A percentile compares a stretch with the other conserved stretches of the same genome.
phyloP scores from a whole-genome alignment of 306 rosid species.

The Phaseolus lunatus region DNA sequence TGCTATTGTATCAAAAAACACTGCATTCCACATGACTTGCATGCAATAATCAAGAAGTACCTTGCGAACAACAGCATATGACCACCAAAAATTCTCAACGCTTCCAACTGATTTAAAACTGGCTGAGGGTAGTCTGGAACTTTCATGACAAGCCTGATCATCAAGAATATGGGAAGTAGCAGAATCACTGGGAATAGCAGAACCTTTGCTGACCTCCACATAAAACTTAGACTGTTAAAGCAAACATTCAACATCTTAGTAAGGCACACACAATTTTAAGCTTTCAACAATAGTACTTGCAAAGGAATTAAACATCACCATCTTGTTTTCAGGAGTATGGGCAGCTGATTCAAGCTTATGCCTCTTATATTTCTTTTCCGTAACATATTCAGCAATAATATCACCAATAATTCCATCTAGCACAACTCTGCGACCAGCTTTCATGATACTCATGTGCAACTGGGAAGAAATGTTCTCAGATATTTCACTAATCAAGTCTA shows the following conservation, averaged over 20 bases:
- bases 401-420: slow-evolving; percentile 87
- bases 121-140: slow-evolving; percentile 45
- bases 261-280: slow-evolving; percentile 29
- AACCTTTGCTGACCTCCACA: slow-evolving; percentile 48
- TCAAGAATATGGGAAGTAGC: slow-evolving; percentile 41
- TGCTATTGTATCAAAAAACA: slow-evolving; percentile 70
- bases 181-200: slow-evolving; percentile 51
- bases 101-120: slow-evolving; percentile 72
- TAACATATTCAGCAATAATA: slow-evolving; percentile 72
- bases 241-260: slow-evolving; percentile 46
- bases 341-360: slow-evolving; percentile 58
- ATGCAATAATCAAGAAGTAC: slow-evolving; percentile 71
- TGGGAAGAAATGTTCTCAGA: slow-evolving; percentile 84
- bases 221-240: slow-evolving; percentile 60
- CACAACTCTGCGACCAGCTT: slow-evolving; percentile 86
- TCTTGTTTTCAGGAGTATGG: slow-evolving; percentile 50
- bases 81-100: slow-evolving; percentile 77
- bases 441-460: slow-evolving; percentile 75
- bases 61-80: slow-evolving; percentile 69
- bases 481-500: slow-evolving; percentile 62
- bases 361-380: slow-evolving; percentile 60
- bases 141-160: slow-evolving; percentile 43
- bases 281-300: slow-evolving; percentile 27
- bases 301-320: slow-evolving; percentile 56
- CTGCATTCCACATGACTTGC: slow-evolving; percentile 93